Conservation (phyloP, 2,329 filamentous ascomycete species). For the Aspergillus sergii region DNA sequence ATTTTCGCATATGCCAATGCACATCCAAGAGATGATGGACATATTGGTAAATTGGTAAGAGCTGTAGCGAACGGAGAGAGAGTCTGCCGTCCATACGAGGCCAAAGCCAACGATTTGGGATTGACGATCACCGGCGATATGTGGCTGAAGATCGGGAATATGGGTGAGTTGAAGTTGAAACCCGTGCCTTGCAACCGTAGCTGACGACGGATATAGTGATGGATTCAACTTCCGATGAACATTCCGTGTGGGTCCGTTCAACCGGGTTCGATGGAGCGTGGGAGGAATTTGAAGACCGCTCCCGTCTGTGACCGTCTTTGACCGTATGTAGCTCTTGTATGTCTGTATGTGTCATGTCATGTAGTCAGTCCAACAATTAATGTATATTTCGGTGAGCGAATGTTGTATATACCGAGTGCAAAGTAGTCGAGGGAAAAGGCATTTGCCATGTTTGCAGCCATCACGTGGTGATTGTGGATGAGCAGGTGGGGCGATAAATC, state of each 20-base stretch:
- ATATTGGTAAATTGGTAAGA: slow-evolving; percentile 74
- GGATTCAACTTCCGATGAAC: slow-evolving; percentile 37
- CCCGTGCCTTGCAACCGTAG: neutral
- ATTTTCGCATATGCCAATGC: slow-evolving; percentile 50
- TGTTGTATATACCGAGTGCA: too few relatives aligned
- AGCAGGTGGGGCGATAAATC: slow-evolving; percentile 28
- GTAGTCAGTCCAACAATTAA: neutral
- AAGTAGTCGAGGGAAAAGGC: neutral
- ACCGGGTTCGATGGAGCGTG: slow-evolving; percentile 48
- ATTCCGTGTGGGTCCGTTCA: slow-evolving; percentile 41
- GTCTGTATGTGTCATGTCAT: neutral
- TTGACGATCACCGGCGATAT: slow-evolving; percentile 44
- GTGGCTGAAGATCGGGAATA: slow-evolving; percentile 50
- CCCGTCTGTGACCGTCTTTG: slow-evolving; percentile 27
- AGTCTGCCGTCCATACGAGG: slow-evolving; percentile 45
- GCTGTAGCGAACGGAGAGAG: slow-evolving; percentile 67
- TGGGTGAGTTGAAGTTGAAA: slow-evolving; percentile 37
- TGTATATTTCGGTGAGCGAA: neutral
- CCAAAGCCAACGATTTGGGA: slow-evolving; percentile 23
- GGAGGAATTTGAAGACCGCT: slow-evolving; percentile 28
- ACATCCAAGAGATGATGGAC: slow-evolving; percentile 71
- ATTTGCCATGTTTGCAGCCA: slow-evolving; percentile 7
- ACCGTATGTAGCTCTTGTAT: neutral
- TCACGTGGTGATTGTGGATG: slow-evolving; percentile 31
- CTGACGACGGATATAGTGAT: slow-evolving; percentile 28